These are phyloP conservation scores for Globisporangium camurandrum DNA, from an alignment of 352 stramenopile genomes.

Conservation along the genomic window DNA sequence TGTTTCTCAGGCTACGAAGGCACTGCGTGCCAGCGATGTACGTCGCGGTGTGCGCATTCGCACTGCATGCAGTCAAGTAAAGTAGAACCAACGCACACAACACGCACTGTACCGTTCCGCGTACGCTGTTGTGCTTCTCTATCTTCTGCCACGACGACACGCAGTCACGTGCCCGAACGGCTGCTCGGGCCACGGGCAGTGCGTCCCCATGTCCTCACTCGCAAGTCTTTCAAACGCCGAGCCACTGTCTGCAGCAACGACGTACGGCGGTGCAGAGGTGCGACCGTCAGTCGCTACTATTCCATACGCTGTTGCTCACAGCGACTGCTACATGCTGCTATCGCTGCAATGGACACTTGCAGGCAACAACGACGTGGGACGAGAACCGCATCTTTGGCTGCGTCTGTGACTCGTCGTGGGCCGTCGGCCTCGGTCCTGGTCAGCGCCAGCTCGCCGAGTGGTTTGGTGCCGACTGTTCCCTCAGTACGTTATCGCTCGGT, in stretches of 20 bases:
- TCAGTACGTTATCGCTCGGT: slow-evolving; percentile 24
- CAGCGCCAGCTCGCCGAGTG: slow-evolving; percentile 81
- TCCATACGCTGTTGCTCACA: not conserved
- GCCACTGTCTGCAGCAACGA: slow-evolving; percentile 46
- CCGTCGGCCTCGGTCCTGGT: slow-evolving; percentile 53
- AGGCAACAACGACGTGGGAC: slow-evolving; percentile 64
- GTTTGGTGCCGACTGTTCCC: slow-evolving; percentile 86
- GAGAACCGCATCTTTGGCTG: slow-evolving; percentile 70
- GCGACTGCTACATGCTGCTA: not conserved
- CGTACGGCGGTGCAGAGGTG: slow-evolving; percentile 46
- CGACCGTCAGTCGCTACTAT: not conserved
- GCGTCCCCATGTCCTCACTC: slow-evolving; percentile 59
- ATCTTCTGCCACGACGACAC: too few species aligned
- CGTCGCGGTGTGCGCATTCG: not conserved
- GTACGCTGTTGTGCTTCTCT: too few species aligned
- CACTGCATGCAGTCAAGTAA: too few species aligned
- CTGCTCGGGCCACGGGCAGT: slow-evolving; percentile 70
- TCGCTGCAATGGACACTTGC: not conserved
- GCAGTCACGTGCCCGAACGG: slow-evolving; percentile 38
- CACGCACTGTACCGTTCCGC: too few species aligned
- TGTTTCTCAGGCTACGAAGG: slow-evolving; percentile 68
- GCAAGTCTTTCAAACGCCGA: slow-evolving; percentile 34
- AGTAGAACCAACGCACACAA: too few species aligned
- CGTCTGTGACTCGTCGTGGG: slow-evolving; percentile 73
- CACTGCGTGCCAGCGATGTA: slow-evolving; percentile 61